These are phyloP conservation scores for Fusarium luffae DNA, from an alignment of 2,329 filamentous ascomycete species.

Conservation along the genomic window DNA sequence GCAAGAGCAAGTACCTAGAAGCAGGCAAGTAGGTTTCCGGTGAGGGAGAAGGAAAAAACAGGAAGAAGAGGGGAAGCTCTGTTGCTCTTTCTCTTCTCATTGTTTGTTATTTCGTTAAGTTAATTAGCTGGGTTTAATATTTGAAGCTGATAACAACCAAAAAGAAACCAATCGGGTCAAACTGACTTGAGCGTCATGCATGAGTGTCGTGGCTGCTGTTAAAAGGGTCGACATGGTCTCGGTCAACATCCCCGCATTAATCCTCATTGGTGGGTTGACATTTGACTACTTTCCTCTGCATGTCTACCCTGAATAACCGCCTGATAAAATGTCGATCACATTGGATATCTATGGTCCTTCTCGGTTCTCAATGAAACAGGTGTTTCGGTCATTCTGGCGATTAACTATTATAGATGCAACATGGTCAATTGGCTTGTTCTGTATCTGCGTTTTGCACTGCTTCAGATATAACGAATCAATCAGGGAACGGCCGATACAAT, in stretches of 20 bases:
- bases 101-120: conserved; percentile 6
- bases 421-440: background rate
- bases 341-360: background rate
- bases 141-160: conserved; percentile 23
- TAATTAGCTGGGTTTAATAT: conserved; percentile 10
- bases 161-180: conserved; percentile 26
- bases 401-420: background rate
- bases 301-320: conserved; percentile 24
- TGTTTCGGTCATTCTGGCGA: background rate
- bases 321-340: conserved; percentile 14
- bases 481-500: background rate
- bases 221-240: conserved; percentile 51
- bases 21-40: background rate
- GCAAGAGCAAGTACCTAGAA: background rate
- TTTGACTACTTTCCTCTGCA: conserved; percentile 3
- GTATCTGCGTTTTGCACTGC: background rate
- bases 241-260: conserved; percentile 35
- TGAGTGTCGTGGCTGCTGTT: conserved; percentile 61
- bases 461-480: background rate
- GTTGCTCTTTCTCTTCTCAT: background rate
- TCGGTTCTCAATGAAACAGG: background rate
- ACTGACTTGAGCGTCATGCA: conserved; percentile 49
- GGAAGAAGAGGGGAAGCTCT: conserved; percentile 8
- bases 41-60: background rate
- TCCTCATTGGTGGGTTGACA: conserved; percentile 31